These are phyloP conservation scores for Epichloe glyceriae DNA, from an alignment of 2,329 filamentous ascomycete species.

Conservation along the genomic window DNA sequence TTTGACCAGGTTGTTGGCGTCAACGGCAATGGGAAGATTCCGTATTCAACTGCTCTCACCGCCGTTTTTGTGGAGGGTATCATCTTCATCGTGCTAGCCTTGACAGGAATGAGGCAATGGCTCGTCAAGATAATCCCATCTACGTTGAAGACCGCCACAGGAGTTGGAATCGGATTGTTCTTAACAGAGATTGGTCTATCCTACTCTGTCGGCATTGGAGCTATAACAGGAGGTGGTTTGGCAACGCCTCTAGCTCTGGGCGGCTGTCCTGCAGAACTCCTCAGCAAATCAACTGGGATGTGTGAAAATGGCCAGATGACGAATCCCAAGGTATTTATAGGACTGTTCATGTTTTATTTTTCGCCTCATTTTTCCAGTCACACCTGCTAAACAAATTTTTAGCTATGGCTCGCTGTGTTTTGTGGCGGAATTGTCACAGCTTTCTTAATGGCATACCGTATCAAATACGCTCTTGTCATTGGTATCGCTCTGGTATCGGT, in stretches of 20 bases:
- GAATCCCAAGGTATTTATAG: conserved; percentile 49
- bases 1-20: conserved; percentile 39
- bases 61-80: conserved; percentile 53
- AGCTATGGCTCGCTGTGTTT: conserved; percentile 79
- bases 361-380: background rate
- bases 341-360: background rate
- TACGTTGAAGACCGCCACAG: conserved; percentile 52
- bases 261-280: conserved; percentile 51
- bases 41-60: conserved; percentile 47
- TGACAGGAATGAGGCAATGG: conserved; percentile 62
- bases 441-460: conserved; percentile 65
- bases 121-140: conserved; percentile 51
- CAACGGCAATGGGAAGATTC: conserved; percentile 42
- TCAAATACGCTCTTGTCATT: conserved; percentile 63
- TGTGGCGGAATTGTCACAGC: conserved; percentile 68
- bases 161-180: conserved; percentile 52
- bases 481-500: conserved; percentile 61
- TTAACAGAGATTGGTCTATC: conserved; percentile 54
- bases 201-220: conserved; percentile 71
- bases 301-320: conserved; percentile 56
- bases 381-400: conserved; percentile 3
- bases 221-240: conserved; percentile 54
- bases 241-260: conserved; percentile 64
- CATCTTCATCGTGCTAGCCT: conserved; percentile 49
- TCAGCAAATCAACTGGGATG: conserved; percentile 32